Conservation (phyloP, 2,329 filamentous ascomycete species). For the Penicillium sp. region DNA sequence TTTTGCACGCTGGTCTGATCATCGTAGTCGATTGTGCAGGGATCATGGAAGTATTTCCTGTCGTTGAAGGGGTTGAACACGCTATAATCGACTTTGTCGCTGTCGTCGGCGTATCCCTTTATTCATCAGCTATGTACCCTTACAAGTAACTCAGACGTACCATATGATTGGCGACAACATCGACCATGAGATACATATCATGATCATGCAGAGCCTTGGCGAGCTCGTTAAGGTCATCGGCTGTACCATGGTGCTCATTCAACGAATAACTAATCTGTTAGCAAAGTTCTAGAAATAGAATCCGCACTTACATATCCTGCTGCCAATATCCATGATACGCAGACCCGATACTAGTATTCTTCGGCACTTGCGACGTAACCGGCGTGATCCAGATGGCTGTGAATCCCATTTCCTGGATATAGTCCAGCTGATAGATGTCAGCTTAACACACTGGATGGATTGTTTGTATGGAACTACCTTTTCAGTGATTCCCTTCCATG, state of each 20-base stretch:
- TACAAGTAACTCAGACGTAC: slow-evolving; percentile 5
- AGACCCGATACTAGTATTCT: slow-evolving; percentile 34
- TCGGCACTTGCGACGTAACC: slow-evolving; percentile 36
- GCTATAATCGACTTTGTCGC: slow-evolving; percentile 21
- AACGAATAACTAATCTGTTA: slow-evolving; percentile 39
- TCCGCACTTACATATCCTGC: slow-evolving; percentile 35
- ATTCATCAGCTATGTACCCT: not conserved
- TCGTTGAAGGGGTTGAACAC: slow-evolving; percentile 26
- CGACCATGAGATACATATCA: slow-evolving; percentile 57
- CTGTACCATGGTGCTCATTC: slow-evolving; percentile 56
- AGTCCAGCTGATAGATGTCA: slow-evolving; percentile 35
- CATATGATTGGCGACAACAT: slow-evolving; percentile 43
- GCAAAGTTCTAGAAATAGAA: not conserved
- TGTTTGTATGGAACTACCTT: slow-evolving; percentile 11
- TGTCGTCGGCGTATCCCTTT: slow-evolving; percentile 13
- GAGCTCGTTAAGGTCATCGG: slow-evolving; percentile 54
- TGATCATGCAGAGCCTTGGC: slow-evolving; percentile 51
- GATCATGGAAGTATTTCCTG: slow-evolving; percentile 24
- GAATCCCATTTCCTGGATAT: slow-evolving; percentile 46
- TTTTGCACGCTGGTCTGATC: slow-evolving; percentile 42
- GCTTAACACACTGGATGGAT: too few relatives aligned
- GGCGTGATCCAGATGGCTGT: slow-evolving; percentile 48
- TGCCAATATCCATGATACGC: slow-evolving; percentile 48
- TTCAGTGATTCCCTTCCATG: slow-evolving; percentile 46
- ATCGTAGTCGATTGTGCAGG: slow-evolving; percentile 45